Conservation (phyloP, 768 basidiomycete genomes). For the Podaxis mareebaensis region DNA sequence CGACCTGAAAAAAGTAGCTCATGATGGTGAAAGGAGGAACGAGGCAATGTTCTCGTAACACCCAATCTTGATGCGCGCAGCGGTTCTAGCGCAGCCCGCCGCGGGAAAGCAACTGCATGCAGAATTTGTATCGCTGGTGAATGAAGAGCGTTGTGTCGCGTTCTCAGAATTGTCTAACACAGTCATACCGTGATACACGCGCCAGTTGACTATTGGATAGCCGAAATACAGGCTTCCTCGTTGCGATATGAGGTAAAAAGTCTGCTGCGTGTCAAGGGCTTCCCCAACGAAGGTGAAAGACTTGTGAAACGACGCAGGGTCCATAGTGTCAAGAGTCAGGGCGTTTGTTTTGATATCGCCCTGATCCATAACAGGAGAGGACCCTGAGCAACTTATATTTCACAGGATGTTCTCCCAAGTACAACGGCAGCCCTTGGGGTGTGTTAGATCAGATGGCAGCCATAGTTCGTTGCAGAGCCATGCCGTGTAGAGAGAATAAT, state of each 20-base stretch:
- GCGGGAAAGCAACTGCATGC: background rate
- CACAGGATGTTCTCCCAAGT: background rate
- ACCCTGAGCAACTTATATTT: background rate
- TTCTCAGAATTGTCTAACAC: background rate
- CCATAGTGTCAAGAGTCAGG: background rate
- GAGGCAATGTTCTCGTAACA: constrained; percentile 6
- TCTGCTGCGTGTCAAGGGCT: background rate
- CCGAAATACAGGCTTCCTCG: background rate
- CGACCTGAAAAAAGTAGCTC: background rate
- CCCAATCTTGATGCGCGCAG: background rate
- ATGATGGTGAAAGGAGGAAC: background rate
- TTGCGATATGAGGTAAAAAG: constrained; percentile 11
- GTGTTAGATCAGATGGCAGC: background rate
- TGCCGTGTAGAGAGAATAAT: background rate
- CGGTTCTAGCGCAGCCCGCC: background rate
- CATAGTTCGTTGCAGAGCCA: background rate
- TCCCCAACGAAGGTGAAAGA: constrained; percentile 3
- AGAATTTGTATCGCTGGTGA: background rate
- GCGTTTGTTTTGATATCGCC: background rate
- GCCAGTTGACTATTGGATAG: background rate
- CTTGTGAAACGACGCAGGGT: background rate
- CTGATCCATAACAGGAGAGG: background rate
- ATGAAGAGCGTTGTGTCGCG: constrained; percentile 4
- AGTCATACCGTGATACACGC: background rate
- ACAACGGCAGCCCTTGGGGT: background rate